Base-by-base conservation (phyloP, 352 stramenopile species). In the Pythium oligandrum region DNA sequence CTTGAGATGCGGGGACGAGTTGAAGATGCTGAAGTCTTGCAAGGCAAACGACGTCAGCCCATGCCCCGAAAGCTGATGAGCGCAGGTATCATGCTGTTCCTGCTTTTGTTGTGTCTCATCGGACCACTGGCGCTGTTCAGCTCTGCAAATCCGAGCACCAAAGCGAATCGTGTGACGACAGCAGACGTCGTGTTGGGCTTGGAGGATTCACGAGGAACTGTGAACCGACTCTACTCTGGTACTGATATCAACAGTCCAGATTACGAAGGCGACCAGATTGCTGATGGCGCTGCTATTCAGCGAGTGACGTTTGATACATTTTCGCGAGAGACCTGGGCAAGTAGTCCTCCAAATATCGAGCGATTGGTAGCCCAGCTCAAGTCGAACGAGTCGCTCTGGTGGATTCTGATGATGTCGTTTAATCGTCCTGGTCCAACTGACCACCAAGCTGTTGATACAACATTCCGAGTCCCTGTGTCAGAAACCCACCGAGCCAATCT, bases 141-240 rank as follows among this genome's bases (percentile, higher is more conserved):
- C 49, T 93, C 85, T 10, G 86, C 86, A 30, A 95, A 95, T 53
- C 85, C 85, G 4, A 92, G 79, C 51, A 95, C 85, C 35, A 79
- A 63, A 5, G 39, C 66, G 12, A 95, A 95, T 56, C 68, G 76
- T 3, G 70, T 93, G 36, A 88, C 68, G 33, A 55, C 84, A 6
- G 76, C 79, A 0, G 67, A 74, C 4, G 76, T 91, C 32, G 63
- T 68, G 6, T 86, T 95, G 53, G 85, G 85, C 2, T 75, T 95
- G 30, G 70, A 82, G 30, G 83, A 95, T 50, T 66, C 73, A 8
- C 70, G 88, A 50, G 83, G 81, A 8, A 93, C 81, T 2, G 71
- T 92, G 38, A 88, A 86, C 53, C 60, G 75, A 52, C 51, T 95
- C 4, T 95, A 93, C 61, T 73, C 70, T 0, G 89, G 86, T 51